These are phyloP conservation scores for Thielaviopsis populi DNA, from an alignment of 2,329 filamentous ascomycete species.

Conservation along the genomic window DNA sequence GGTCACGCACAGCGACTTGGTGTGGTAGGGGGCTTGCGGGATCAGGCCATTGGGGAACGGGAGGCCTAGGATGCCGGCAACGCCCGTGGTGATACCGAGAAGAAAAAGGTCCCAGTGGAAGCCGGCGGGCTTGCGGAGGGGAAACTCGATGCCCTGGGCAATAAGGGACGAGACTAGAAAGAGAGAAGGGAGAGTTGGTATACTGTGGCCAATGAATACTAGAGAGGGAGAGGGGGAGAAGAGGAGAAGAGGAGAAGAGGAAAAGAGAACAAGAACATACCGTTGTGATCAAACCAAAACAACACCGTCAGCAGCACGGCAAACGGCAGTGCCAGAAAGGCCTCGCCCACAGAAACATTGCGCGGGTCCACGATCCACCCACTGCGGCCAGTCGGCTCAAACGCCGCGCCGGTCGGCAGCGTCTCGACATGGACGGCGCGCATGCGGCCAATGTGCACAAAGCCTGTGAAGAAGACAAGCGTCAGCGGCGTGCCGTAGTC, in stretches of 20 bases:
- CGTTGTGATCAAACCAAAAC: slow-evolving; percentile 84
- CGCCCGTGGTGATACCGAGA: slow-evolving; percentile 59
- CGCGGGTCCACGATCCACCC: slow-evolving; percentile 71
- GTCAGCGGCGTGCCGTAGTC: slow-evolving; percentile 79
- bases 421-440: slow-evolving; percentile 50
- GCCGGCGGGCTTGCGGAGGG: slow-evolving; percentile 63
- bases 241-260: background rate
- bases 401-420: slow-evolving; percentile 61
- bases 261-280: slow-evolving; percentile 28
- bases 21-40: slow-evolving; percentile 72
- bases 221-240: background rate
- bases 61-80: slow-evolving; percentile 60
- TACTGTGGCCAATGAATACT: no score
- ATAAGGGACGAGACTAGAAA: slow-evolving; percentile 60
- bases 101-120: slow-evolving; percentile 81
- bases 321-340: slow-evolving; percentile 80
- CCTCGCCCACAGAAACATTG: slow-evolving; percentile 55
- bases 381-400: slow-evolving; percentile 59
- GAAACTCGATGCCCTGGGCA: slow-evolving; percentile 69
- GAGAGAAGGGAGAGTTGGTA: no score
- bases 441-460: slow-evolving; percentile 78
- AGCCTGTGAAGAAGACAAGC: slow-evolving; percentile 77
- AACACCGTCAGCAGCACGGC: slow-evolving; percentile 67
- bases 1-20: slow-evolving; percentile 61
- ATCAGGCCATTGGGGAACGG: slow-evolving; percentile 75